These are phyloP conservation scores for Ilex paraguariensis DNA, from an alignment of 305 asterid genomes.

Conservation along the genomic window DNA sequence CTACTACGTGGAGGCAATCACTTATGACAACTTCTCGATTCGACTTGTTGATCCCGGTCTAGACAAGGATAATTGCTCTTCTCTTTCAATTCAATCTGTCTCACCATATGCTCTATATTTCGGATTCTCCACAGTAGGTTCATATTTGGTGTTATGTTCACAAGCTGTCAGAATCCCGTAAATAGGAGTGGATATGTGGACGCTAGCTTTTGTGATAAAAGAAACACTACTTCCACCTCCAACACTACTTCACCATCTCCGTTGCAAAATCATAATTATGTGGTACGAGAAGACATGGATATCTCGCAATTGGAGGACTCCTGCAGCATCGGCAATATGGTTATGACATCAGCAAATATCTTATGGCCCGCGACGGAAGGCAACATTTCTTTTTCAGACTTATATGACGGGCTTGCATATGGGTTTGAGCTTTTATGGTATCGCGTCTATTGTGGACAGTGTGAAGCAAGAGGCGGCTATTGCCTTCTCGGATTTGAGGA, in stretches of 20 bases:
- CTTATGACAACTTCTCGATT: slow-evolving; percentile 24
- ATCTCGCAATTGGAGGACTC: no score
- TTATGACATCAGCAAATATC: no score
- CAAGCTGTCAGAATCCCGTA: no score
- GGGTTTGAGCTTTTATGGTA: no score
- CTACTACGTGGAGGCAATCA: slow-evolving; percentile 27
- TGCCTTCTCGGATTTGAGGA: slow-evolving; percentile 24
- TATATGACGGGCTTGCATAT: no score
- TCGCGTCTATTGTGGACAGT: slow-evolving; percentile 23
- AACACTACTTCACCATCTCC: not conserved
- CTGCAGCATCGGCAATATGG: no score
- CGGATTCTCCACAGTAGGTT: no score
- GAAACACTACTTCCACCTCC: not conserved
- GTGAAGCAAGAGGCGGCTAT: slow-evolving; percentile 34
- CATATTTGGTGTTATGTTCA: no score
- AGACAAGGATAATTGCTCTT: slow-evolving; percentile 21
- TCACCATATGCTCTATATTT: fast-evolving
- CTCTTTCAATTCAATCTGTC: slow-evolving; percentile 30
- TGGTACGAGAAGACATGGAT: no score
- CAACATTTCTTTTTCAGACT: no score
- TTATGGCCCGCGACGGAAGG: no score
- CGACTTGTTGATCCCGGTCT: slow-evolving; percentile 36
- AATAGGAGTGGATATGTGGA: not conserved
- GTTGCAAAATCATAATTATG: no score
- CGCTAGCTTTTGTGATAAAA: not conserved